phyloP scores from a whole-genome alignment of 2,329 filamentous ascomycete genomes.

The Aureobasidium sp. region DNA sequence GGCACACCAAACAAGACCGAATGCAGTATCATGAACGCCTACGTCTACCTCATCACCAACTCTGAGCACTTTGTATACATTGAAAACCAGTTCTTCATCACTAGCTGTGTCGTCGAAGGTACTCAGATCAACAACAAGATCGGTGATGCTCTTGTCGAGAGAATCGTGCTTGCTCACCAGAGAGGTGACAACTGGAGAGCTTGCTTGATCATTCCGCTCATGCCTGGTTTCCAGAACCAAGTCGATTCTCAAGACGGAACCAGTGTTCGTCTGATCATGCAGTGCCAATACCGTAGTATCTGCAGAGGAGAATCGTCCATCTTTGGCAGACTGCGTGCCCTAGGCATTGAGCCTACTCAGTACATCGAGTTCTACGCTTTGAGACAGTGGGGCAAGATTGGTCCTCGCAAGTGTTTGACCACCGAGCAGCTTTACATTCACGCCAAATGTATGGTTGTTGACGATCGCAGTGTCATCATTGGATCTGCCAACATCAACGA shows the following conservation, averaged over 20 bases:
- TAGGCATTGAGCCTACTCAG: slow-evolving; percentile 82
- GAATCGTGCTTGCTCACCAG: slow-evolving; percentile 73
- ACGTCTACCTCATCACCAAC: slow-evolving; percentile 86
- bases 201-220: slow-evolving; percentile 81
- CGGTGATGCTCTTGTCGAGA: slow-evolving; percentile 86
- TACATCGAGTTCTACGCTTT: slow-evolving; percentile 94
- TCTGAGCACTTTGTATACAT: slow-evolving; percentile 98
- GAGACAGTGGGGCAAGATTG: slow-evolving; percentile 85
- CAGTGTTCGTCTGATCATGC: slow-evolving; percentile 89
- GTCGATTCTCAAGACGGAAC: slow-evolving; percentile 91
- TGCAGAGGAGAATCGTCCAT: slow-evolving; percentile 88
- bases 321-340: slow-evolving; percentile 71
- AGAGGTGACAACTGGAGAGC: slow-evolving; percentile 86
- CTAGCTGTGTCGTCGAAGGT: slow-evolving; percentile 78
- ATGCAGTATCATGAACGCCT: slow-evolving; percentile 91
- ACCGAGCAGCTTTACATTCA: slow-evolving; percentile 98
- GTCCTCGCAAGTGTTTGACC: slow-evolving; percentile 68
- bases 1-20: slow-evolving; percentile 77
- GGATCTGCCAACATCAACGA: slow-evolving; percentile 99
- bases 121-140: slow-evolving; percentile 87
- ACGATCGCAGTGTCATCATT: slow-evolving; percentile 87
- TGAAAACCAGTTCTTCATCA: slow-evolving; percentile 98
- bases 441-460: slow-evolving; percentile 91
- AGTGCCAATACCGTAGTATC: slow-evolving; percentile 93
- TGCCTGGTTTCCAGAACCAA: slow-evolving; percentile 98